Evolutionary conservation across 768 basidiomycete species (phyloP), one percentile per base, ranked within the genome.

Genomic region (Mycena pura): DNA sequence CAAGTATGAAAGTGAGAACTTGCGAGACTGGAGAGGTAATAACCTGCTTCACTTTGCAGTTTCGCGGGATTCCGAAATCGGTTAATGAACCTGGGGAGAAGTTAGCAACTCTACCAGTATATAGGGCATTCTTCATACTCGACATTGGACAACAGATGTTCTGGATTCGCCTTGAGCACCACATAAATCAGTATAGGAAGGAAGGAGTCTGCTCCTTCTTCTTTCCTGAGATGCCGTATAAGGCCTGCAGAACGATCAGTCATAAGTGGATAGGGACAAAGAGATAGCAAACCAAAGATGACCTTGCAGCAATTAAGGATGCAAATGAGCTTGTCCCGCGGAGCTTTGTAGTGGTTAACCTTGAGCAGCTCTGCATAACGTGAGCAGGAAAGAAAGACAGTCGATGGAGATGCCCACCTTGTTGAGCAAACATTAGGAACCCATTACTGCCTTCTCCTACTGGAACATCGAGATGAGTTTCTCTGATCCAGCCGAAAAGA

Each of bases 291-390:
- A 95, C 96, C 97, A 70, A 97, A 99, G 68, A 99, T 99, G 74
- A 99, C 95, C 79, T 99, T 99, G 86, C 96, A 99, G 74, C 88
- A 92, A 71, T 99, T 99, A 48, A 99, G 77, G 36, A 99, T 91
- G 74, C 97, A 99, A 55, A 99, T 99, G 50, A 99, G 80, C 77
- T 99, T 99, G 76, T 99, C 97, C 40, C 97, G 84, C 8, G 97
- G 97, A 10, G 97, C 97, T 74, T 99, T 99, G 80, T 99, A 99
- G 72, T 98, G 95, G 69, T 97, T 99, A 63, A 99, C 90, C 82
- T 98, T 99, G 67, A 95, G 75, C 40, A 99, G 80, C 74, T 99
- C 97, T 94, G 70, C 29, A 40, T 34, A 47, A 36, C 5, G 54
- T 28, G 6, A 39, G 53, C 22, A 19, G 45, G 29, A 27, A n/a